Conservation (phyloP, 306 rosid species). For the Prunus salicina region DNA sequence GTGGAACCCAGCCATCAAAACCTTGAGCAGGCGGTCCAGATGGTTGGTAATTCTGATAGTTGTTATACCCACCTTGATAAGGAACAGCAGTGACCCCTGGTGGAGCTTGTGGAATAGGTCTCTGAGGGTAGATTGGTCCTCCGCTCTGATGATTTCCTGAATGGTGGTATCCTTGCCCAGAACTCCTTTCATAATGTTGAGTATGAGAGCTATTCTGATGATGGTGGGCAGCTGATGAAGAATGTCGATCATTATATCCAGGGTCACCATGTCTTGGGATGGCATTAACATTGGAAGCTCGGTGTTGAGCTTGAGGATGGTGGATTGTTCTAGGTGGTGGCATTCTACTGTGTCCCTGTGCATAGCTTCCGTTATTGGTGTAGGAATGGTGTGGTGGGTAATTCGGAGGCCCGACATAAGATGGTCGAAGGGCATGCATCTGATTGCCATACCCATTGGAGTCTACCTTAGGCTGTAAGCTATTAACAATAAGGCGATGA, state of each 20-base stretch:
- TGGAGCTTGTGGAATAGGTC: constrained; percentile 19
- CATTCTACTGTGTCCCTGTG: constrained; percentile 30
- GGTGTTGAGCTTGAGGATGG: constrained; percentile 28
- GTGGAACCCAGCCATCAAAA: constrained; percentile 32
- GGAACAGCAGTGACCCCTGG: constrained; percentile 25
- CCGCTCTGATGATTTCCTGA: constrained; percentile 41
- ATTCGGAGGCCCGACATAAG: constrained; percentile 28
- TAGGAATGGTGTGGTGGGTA: constrained; percentile 31
- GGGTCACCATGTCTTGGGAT: constrained; percentile 27
- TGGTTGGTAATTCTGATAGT: constrained; percentile 38
- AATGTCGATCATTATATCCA: constrained; percentile 33
- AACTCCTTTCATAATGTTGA: constrained; percentile 39
- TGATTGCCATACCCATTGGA: constrained; percentile 34
- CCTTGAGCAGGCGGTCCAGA: constrained; percentile 28
- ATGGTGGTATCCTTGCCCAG: constrained; percentile 36
- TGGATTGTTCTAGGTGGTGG: constrained; percentile 35
- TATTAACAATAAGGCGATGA: constrained; percentile 58
- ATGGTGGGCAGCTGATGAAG: constrained; percentile 13
- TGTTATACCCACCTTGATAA: constrained; percentile 33
- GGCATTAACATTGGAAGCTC: constrained; percentile 22
- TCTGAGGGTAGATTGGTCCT: constrained; percentile 28
- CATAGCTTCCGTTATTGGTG: constrained; percentile 26
- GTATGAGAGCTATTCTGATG: constrained; percentile 38
- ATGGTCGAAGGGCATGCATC: constrained; percentile 25
- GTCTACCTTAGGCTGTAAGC: constrained; percentile 45